These are phyloP conservation scores for Cicer judaicum DNA, from an alignment of 306 rosid species.

Conservation along the genomic window DNA sequence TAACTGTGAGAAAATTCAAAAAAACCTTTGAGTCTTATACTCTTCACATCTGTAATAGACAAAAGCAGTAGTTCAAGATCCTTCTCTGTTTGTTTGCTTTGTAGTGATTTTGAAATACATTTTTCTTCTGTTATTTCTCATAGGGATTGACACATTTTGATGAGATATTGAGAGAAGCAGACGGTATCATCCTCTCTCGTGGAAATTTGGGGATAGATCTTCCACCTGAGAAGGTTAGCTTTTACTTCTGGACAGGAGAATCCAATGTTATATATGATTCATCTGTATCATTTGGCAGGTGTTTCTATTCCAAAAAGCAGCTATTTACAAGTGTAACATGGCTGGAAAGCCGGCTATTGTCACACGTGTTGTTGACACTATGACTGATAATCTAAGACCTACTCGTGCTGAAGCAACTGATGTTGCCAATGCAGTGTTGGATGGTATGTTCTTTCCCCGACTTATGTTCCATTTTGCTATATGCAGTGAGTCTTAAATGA, in stretches of 20 bases:
- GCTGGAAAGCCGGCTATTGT: constrained; percentile 97
- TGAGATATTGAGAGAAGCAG: constrained; percentile 87
- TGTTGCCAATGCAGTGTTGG: constrained; percentile 98
- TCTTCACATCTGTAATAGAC: background rate
- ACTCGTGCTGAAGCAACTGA: constrained; percentile 99
- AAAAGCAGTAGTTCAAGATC: constrained; percentile 9
- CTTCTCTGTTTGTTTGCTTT: background rate
- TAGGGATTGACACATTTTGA: constrained; percentile 85
- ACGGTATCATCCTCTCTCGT: constrained; percentile 80
- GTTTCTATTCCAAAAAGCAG: constrained; percentile 91
- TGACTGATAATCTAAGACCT: constrained; percentile 96
- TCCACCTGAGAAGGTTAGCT: constrained; percentile 88
- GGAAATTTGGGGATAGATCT: constrained; percentile 93
- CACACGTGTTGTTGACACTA: constrained; percentile 95
- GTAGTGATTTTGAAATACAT: constrained; percentile 33
- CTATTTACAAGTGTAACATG: constrained; percentile 97
- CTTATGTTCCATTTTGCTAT: constrained; percentile 10
- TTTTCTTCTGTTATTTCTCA: constrained; percentile 32
- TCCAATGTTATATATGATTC: constrained; percentile 4
- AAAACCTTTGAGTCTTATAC: constrained; percentile 6
- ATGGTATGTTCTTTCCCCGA: constrained; percentile 56
- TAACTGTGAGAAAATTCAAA: constrained; percentile 32
- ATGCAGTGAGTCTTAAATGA: constrained; percentile 4
- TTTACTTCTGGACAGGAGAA: background rate
- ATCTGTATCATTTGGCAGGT: constrained; percentile 56